Evolutionary conservation across 2,329 filamentous ascomycete genomes (phyloP).

Genomic region (Alternaria hordeiaustralica): DNA sequence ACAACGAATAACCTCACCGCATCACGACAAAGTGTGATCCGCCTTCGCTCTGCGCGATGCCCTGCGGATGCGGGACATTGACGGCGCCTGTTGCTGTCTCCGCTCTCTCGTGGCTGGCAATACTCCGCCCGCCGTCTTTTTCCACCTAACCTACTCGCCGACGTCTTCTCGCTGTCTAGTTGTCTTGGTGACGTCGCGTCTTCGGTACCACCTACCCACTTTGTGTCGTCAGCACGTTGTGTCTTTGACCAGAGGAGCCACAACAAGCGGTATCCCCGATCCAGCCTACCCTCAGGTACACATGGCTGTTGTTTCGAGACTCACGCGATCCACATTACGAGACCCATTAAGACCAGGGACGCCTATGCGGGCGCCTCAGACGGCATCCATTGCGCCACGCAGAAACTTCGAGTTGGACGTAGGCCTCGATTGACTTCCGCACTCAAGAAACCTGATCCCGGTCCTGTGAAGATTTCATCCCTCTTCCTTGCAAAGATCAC

Average conservation of each 20-base stretch:
- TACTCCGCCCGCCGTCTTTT: slow-evolving; percentile 11
- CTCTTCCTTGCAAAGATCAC: slow-evolving; percentile 11
- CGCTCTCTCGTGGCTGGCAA: slow-evolving; percentile 22
- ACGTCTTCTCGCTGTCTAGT: not conserved
- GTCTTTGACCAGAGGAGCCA: slow-evolving; percentile 13
- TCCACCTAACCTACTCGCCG: slow-evolving; percentile 2
- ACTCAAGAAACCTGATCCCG: slow-evolving; percentile 1
- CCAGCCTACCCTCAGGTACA: slow-evolving; percentile 6
- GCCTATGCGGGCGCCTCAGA: slow-evolving; percentile 18
- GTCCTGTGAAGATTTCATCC: not conserved
- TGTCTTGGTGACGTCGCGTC: slow-evolving; percentile 19
- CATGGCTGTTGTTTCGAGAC: not conserved
- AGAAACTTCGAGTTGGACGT: slow-evolving; percentile 17
- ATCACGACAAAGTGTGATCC: slow-evolving; percentile 23
- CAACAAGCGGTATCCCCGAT: slow-evolving; percentile 12
- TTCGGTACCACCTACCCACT: slow-evolving; percentile 19
- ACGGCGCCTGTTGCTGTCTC: slow-evolving; percentile 16
- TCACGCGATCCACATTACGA: slow-evolving; percentile 6
- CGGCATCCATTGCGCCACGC: slow-evolving; percentile 10
- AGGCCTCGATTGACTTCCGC: not conserved
- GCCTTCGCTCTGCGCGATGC: slow-evolving; percentile 12
- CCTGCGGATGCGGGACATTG: slow-evolving; percentile 20
- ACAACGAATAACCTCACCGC: slow-evolving; percentile 30
- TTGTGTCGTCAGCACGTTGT: slow-evolving; percentile 17
- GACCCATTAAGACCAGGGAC: slow-evolving; percentile 15